Base-by-base conservation (phyloP, 129 eudicot species). In the Dittrichia graveolens region DNA sequence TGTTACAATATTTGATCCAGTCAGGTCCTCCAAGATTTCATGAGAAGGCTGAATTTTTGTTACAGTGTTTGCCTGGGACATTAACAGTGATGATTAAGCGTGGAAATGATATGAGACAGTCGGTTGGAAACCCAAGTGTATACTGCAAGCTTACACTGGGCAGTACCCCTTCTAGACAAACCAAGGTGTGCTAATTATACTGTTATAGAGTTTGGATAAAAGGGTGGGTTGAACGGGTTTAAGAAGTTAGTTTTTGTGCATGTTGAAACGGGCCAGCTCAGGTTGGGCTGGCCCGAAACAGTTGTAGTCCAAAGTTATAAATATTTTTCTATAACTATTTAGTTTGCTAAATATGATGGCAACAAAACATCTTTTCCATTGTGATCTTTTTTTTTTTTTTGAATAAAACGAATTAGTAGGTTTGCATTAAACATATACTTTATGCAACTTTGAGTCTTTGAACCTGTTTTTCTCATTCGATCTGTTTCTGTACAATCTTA, bases 21-120 rank as follows among this genome's bases (percentile, higher is more conserved):
- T 95, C 99, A n/a, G 99, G 97, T 60, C 99, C 99, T 7, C 99
- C 99, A 48, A 85, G 99, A 74, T 89, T 95, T 73, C 99, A 95
- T 71, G 99, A 95, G 70, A 95, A 95, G 81, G 86, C 99, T 8
- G 99, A 95, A 60, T 85, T 86, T 73, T 71, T 95, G 56, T 79
- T 95, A 88, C 99, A 95, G 85, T 95, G 96, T 83, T 75, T 95
- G 83, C 99, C 99, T 2, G 99, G 99, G 63, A 95, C 96, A 49
- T 75, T 95, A 38, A 88, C 87, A 0, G 99, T 95, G 10, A 81
- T 82, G 70, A 91, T 95, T 52, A 95, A 95, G 84, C 85, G 96
- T 71, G 99, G 97, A 50, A 95, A 83, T 80, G 93, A 91, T 77
- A 76, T 95, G 90, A 95, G 78, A 80, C 97, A 95, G 76, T 95